Evolutionary conservation across 2,329 filamentous ascomycete genomes (phyloP), one percentile per base, ranked within the genome.

Genomic region (Penicillium sp.): DNA sequence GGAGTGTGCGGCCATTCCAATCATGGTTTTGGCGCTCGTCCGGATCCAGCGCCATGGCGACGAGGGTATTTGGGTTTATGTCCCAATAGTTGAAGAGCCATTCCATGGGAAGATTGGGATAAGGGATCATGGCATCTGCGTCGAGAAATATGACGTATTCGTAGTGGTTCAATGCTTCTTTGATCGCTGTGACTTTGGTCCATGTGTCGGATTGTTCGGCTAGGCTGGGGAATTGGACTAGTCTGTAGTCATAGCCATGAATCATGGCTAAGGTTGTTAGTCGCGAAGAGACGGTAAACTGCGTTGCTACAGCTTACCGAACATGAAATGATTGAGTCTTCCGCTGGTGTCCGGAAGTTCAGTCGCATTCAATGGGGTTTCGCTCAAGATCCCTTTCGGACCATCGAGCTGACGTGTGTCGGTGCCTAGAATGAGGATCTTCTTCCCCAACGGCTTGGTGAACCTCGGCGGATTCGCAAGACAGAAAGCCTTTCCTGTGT

Each of bases 1-100:
- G 60, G 7, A 70, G 61, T 8, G 62, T 59, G 8, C 58, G 48
- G 13, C 68, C 68, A 29, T 65, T 61, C 41, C 60, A 62, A 51
- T 75, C 73, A 30, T 50, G 61, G 57, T 76, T 75, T 27, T 65
- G 59, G 2, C 50, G 57, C 44, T 64, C 62, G 52, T 73, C 65
- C 6, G 75, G 74, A 43, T 78, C 76, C 47, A 72, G 64, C 31
- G 75, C 70, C 67, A 77, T 72, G 48, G 76, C 72, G 45, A 76
- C 60, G 11, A 75, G 66, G 0, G 72, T 76, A 2, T 69, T 57
- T 0, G 60, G 52, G 9, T 61, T 65, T 40, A 76, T 64, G 46
- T 72, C 66, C 75, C 75, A 77, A 34, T 72, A 66, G 56, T 75
- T 75, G 57, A 78, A 67, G 6, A 78, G 67, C 71, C 73, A 77